phyloP scores from a whole-genome alignment of 2,329 filamentous ascomycete species.

The Ophioceras dolichostomum region DNA sequence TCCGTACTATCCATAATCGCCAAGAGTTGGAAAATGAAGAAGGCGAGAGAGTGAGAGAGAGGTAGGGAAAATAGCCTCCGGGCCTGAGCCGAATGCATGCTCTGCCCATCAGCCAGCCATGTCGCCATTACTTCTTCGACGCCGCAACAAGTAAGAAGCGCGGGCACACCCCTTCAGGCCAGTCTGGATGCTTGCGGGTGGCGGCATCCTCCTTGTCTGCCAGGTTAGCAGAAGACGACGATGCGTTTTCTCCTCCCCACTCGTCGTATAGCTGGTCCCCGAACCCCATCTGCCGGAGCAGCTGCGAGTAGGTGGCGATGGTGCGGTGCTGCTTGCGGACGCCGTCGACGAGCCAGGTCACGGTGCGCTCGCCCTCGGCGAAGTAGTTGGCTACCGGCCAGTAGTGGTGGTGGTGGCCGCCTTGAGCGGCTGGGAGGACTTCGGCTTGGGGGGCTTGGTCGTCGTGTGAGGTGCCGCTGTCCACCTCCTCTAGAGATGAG shows the following conservation, averaged over 20 bases:
- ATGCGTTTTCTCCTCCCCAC: conserved; percentile 12
- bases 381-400: conserved; percentile 30
- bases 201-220: conserved; percentile 3
- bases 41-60: too few species aligned
- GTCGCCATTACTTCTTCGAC: too few species aligned
- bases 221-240: background rate
- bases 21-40: too few species aligned
- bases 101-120: too few species aligned
- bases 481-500: too few species aligned
- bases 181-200: conserved; percentile 11
- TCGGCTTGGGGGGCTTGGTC: background rate
- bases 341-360: conserved; percentile 27
- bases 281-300: conserved; percentile 22
- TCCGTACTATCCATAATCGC: too few species aligned
- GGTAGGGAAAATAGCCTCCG: too few species aligned
- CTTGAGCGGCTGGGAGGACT: background rate
- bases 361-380: conserved; percentile 25
- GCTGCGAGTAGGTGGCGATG: conserved; percentile 24
- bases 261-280: conserved; percentile 24
- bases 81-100: too few species aligned
- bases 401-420: conserved; percentile 15
- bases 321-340: conserved; percentile 34
- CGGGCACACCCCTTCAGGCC: conserved; percentile 8
- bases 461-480: background rate
- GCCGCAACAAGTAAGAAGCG: conserved; percentile 9